Evolutionary conservation across 139 green algal species (phyloP), one percentile per base, ranked within the genome.

Genomic region (Limnomonas spitsbergensis): DNA sequence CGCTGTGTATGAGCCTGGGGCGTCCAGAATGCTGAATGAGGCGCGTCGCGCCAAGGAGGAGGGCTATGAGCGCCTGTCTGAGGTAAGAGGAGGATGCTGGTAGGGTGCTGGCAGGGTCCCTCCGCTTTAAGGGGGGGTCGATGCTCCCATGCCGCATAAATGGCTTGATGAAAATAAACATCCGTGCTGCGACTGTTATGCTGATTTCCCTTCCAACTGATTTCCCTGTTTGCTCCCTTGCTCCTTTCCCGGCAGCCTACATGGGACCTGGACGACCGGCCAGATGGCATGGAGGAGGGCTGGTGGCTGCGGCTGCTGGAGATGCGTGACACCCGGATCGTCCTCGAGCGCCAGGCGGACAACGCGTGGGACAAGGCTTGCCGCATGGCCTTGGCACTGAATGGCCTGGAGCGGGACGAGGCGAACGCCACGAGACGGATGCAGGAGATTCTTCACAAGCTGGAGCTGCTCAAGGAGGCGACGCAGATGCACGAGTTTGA

Each of bases 231-330:
- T n/a, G n/a, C n/a, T n/a, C n/a, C n/a, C n/a, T n/a, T n/a, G n/a
- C n/a, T n/a, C n/a, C n/a, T n/a, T n/a, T n/a, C n/a, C n/a, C n/a
- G n/a, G n/a, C 68, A 75, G 68, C 26, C 68, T 3, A 20, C 68
- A 4, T 75, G 68, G 68, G 68, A 75, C 4, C 3, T 32, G 4
- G 32, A 40, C 9, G 3, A 66, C 26, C 56, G 67, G 53, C 80
- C 80, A 38, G 80, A 84, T 53, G 80, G 80, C 1, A 38, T 84
- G 37, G 80, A 84, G 2, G 80, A 84, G 40, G 75, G 39, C 9
- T 26, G 34, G 61, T 85, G 80, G 80, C 34, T 79, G 37, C 75
- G 80, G 40, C 54, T 81, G 54, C 40, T 85, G 56, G 80, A 85
- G 70, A 75, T 82, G 52, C 42, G 80, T 2, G 47, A 83, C 9